Conservation (phyloP, 2,329 filamentous ascomycete genomes). For the Talaromyces sp. region DNA sequence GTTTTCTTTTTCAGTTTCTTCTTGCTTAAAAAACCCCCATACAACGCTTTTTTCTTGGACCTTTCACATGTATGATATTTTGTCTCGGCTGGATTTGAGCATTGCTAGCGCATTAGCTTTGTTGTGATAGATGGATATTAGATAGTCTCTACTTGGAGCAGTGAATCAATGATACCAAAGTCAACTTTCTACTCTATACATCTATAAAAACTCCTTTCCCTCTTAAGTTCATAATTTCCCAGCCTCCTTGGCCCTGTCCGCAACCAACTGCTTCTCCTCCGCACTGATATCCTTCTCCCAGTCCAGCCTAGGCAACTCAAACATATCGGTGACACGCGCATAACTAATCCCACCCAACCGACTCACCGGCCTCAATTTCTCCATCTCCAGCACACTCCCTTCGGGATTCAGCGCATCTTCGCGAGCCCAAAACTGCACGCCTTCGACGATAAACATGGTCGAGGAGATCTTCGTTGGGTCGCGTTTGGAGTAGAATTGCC, state of each 20-base stretch:
- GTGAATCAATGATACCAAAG: background rate
- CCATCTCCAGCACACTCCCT: constrained; percentile 62
- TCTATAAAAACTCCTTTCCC: too few relatives aligned
- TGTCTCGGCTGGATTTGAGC: background rate
- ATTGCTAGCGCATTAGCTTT: background rate
- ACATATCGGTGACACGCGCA: constrained; percentile 56
- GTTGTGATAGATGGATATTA: background rate
- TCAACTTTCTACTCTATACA: background rate
- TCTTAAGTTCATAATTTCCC: background rate
- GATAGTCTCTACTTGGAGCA: background rate
- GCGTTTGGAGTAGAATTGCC: constrained; percentile 66
- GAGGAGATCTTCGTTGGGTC: constrained; percentile 65
- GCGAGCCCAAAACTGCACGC: constrained; percentile 73
- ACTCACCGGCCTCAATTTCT: constrained; percentile 59
- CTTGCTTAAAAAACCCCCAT: background rate
- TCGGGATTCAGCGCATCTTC: constrained; percentile 78
- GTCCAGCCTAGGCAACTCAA: constrained; percentile 59
- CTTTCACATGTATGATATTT: background rate
- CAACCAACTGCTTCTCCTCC: background rate
- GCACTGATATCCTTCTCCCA: background rate
- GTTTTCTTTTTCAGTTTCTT: background rate
- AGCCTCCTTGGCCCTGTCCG: background rate
- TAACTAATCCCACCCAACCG: constrained; percentile 80
- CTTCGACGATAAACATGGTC: constrained; percentile 68
- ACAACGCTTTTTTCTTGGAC: background rate